Evolutionary conservation across 2,329 filamentous ascomycete genomes (phyloP), one percentile per base, ranked within the genome.

Genomic region (Colletotrichum caudatum): DNA sequence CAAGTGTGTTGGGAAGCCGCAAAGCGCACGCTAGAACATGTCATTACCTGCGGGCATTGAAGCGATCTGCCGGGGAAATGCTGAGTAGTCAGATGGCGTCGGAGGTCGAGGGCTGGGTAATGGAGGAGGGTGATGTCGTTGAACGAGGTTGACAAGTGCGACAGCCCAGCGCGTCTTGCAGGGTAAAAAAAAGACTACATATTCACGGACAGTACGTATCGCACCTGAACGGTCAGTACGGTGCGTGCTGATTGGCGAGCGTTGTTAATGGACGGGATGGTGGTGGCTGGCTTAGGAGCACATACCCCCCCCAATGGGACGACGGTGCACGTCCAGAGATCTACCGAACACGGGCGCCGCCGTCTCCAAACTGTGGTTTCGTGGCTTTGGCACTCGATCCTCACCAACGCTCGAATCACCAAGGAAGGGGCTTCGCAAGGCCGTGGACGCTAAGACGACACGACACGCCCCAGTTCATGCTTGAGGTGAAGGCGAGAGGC

Each of bases 281-380:
- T 35, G 5, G 51, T 37, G 16, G 39, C 35, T 54, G 64, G 48
- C 54, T 59, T 41, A 37, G 59, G 50, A 50, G 39, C 48, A 37
- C 37, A 8, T 9, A 51, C 39, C 33, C 23, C 51, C 39, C 33
- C 23, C 51, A 18, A 35, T 67, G 65, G 65, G 33, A 63, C 59
- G 41, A 57, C 41, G 44, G 66, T 46, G 68, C 64, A 71, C 57
- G 68, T 62, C 68, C 68, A 61, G 64, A 57, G 68, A 71, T 71
- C 68, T 67, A 44, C 64, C 68, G 68, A 51, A 71, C 51, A 63
- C 58, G 57, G 68, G 57, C 68, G 41, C 64, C 68, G 41, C 64
- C 68, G 57, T 71, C 68, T 46, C 44, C 41, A 63, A 68, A 59
- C 58, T 44, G 51, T 71, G 44, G 64, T 51, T 62, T 53, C 23